Evolutionary conservation across 768 basidiomycete genomes (phyloP), one percentile per base, ranked within the genome.

Genomic region (Tricholoma flavovirens): DNA sequence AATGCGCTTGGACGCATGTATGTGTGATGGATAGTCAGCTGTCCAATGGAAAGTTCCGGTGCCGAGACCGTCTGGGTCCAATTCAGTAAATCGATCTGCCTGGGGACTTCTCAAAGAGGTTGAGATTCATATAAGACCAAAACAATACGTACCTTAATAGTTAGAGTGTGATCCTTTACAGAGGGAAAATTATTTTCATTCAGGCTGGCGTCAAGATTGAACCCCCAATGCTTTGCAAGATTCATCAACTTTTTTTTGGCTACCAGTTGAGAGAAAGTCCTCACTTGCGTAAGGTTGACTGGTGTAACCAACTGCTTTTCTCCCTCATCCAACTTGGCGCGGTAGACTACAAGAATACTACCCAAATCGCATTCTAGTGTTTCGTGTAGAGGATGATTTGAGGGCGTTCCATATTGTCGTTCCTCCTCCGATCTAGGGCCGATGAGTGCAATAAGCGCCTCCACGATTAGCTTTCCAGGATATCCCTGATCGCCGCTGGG

Each of bases 201-300:
- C 40, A 86, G 71, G 62, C 86, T 88, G 1, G 85, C 87, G 32
- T 88, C 84, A 10, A 90, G 78, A 64, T 90, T 90, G 74, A 89
- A 90, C 26, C 24, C 88, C 87, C 87, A 90, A 67, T 90, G 88
- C 86, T 90, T 56, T 0, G 49, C 29, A 24, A 38, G 24, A 26
- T 49, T 45, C 45, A 55, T 17, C 12, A n/a, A 22, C 9, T 0
- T 4, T 36, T 24, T 22, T 11, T 5, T 19, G 32, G 19, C 22
- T 5, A 11, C 11, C 14, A 45, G 22, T 9, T 17, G 5, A 32
- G 42, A 33, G 15, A 42, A 29, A 55, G 24, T 24, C 26, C 76
- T 35, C 61, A 87, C 87, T 79, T 89, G 87, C 6, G 88, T 88
- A 12, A 90, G 68, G 64, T 91, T 91, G 50, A 90, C 74, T 0